Evolutionary conservation across 1,284 basidiomycete genomes (phyloP), one percentile per base, ranked within the genome.

Genomic region (Tilletia horrida): DNA sequence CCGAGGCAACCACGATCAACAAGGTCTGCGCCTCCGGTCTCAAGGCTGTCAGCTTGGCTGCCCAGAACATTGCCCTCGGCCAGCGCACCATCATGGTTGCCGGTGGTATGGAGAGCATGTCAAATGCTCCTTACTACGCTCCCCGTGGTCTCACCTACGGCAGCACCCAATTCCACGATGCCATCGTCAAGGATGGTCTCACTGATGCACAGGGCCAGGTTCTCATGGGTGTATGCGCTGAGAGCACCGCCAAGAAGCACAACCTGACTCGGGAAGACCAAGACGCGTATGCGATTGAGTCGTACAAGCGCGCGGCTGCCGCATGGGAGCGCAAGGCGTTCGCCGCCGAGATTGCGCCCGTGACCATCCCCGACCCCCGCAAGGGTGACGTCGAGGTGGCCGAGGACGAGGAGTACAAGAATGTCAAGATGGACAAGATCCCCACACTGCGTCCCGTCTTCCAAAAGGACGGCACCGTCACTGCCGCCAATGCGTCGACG

Each of bases 1-100:
- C 93, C 44, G 96, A 99, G 84, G 94, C 94, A 21, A 98, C 96
- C 47, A 98, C 96, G 65, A 90, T 99, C 85, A 99, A 99, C 83
- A 84, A 82, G 92, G 83, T 84, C 52, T 84, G 84, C 77, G 84
- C 84, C 18, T 82, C 80, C 2, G 84, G 84, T 42, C 83, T 84
- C 82, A 84, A 84, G 78, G 77, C 82, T 11, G 81, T 84, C 72
- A 83, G 82, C 72, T 78, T 84, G 55, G 84, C 83, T 42, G 73
- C 83, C 45, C 83, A 84, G 73, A 83, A 78, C 76, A 82, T 84
- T 62, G 78, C 80, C 66, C 82, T 83, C 27, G 83, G 83, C n/a
- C 78, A 83, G 69, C 75, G 83, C 43, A 72, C 72, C 16, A 65
- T 84, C 62, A 83, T 83, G 81, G 77, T 84, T 27, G 83, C 83